Evolutionary conservation across 2,329 filamentous ascomycete genomes (phyloP), one percentile per base, ranked within the genome.

Genomic region (Tolypocladium paradoxum): DNA sequence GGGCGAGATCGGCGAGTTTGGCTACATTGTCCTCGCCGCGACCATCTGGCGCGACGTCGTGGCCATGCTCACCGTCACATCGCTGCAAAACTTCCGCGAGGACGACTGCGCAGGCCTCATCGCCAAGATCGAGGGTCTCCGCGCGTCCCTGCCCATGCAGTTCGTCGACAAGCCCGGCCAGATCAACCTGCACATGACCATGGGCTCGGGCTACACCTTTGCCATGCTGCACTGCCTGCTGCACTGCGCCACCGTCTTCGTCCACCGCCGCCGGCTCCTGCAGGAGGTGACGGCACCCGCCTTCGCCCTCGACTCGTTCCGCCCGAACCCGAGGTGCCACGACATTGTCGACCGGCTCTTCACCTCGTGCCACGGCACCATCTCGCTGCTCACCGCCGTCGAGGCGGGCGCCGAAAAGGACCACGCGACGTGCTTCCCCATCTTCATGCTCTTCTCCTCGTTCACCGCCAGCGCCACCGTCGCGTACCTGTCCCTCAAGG

Each of bases 1-100:
- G n/a, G 71, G 70, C 22, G 79, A 82, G 33, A 74, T 83, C 22
- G 80, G 80, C 60, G 80, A 83, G 62, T 83, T 82, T 55, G 80
- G 79, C 14, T 77, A 82, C 63, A 82, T 83, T 54, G 79, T 83
- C 4, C 68, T 82, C 54, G 79, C 80, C 6, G 78, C 79, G 22
- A 78, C 79, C 61, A 77, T 80, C 51, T 83, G 79, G 80, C 78
- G 79, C 52, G 79, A 81, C 54, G 79, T 81, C 0, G 77, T 83
- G 29, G 76, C 77, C 60, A 82, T 82, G 77, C 74, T 83, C 58
- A 82, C 78, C 37, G 77, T 73, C 0, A 76, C 74, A 0, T 74
- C 74, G 1, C 66, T 77, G 3, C 67, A 73, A 2, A 76, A 70
- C 53, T 83, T 81, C 56, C 76, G 74, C 2, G 78, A 82, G 58